A percentile compares a stretch with the other conserved stretches of the same genome.
phyloP scores from a whole-genome alignment of 257 asterid species.

The Apocynum venetum region DNA sequence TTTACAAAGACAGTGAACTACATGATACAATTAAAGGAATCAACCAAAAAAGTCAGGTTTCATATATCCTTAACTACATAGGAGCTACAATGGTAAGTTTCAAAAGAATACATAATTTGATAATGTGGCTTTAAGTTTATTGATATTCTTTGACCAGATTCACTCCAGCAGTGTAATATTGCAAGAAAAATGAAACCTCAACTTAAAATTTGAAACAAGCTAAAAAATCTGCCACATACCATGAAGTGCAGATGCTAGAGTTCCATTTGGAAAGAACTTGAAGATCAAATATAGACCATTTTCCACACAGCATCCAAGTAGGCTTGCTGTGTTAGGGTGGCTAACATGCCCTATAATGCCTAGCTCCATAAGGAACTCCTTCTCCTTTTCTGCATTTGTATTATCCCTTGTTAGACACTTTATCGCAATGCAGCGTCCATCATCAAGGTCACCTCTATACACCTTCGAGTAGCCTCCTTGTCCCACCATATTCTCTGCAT shows the following conservation, averaged over 20 bases:
- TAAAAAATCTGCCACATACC: slow-evolving; percentile 27
- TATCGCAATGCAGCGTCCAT: slow-evolving; percentile 56
- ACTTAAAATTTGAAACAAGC: neutral
- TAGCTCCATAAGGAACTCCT: slow-evolving; percentile 64
- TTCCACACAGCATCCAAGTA: slow-evolving; percentile 72
- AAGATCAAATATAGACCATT: slow-evolving; percentile 72
- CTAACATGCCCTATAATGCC: slow-evolving; percentile 75
- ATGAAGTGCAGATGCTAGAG: slow-evolving; percentile 65
- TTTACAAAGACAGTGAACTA: neutral
- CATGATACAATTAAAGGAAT: too few species aligned
- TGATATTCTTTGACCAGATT: neutral
- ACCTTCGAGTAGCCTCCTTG: slow-evolving; percentile 87
- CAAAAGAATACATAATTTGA: neutral
- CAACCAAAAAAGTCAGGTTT: neutral
- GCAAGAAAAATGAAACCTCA: neutral
- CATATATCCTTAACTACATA: neutral
- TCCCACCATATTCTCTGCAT: slow-evolving; percentile 73
- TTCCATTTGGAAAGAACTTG: slow-evolving; percentile 66
- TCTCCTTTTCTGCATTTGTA: slow-evolving; percentile 53
- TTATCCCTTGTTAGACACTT: slow-evolving; percentile 63
- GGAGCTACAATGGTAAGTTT: neutral
- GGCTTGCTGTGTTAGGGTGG: slow-evolving; percentile 68
- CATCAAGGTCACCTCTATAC: slow-evolving; percentile 48
- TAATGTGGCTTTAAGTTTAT: neutral
- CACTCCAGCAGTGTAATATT: neutral